Evolutionary conservation across 2,329 filamentous ascomycete genomes (phyloP), one percentile per base, ranked within the genome.

Genomic region (Talaromyces amestolkiae): DNA sequence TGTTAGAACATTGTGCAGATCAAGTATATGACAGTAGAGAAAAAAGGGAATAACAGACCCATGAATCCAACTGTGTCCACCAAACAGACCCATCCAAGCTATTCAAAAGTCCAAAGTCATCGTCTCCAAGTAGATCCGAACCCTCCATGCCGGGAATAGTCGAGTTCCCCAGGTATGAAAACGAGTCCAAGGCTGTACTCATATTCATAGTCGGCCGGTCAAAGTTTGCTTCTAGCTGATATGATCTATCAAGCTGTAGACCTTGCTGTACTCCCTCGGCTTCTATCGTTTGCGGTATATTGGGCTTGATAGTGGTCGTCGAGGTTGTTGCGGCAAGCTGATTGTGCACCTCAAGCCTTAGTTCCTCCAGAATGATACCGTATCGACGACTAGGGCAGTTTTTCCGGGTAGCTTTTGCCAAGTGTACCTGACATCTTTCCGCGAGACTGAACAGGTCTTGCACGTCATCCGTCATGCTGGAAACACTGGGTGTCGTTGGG

Each of bases 301-400:
- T 43, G n/a, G 60, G 54, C 9, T 54, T 22, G 3, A 35, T 33
- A 56, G 54, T 53, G 33, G 49, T 60, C 17, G 56, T 39, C 15
- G 37, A 56, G 45, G 35, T 45, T 39, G 61, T 47, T 2, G 56
- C 24, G 2, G 73, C 66, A 37, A 76, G 72, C 59, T 77, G 75
- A 10, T 72, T 69, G 67, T 77, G 76, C 2, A 78, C 81, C 63
- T 83, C 80, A 8, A 75, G 70, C 49, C 80, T 72, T 24, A 83
- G 67, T 63, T 83, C 81, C 56, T 81, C 80, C 10, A 83, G 68
- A 51, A 83, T 83, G 58, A 83, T 82, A 35, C 79, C 79, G 53
- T 83, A 83, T 45, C 80, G 76, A 7, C 80, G 77, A 58, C 79
- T 82, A 0, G 81, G 81, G 2, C 80, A 82, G 37, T 82, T 82